Evolutionary conservation across 352 stramenopile genomes (phyloP).

Genomic region (Globisporangium paddicum): DNA sequence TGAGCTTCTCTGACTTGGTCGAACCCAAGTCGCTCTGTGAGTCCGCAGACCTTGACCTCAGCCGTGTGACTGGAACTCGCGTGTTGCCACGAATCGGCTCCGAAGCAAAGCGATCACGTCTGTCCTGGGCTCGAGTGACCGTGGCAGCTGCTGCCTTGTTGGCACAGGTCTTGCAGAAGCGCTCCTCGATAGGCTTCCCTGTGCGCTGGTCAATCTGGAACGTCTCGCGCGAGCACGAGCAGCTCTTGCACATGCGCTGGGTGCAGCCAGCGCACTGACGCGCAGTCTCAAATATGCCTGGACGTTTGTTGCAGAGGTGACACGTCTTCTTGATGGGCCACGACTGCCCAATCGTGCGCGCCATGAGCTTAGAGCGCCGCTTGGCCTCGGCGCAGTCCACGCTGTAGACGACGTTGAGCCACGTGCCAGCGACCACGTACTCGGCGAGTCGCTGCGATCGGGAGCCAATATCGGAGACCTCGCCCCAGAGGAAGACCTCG

Average conservation of each 20-base stretch:
- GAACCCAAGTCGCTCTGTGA: neutral
- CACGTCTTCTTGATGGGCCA: slow-evolving; percentile 1
- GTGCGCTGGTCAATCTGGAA: too few species aligned
- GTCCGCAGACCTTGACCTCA: slow-evolving; percentile 3
- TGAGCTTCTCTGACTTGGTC: neutral
- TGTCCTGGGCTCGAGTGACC: neutral
- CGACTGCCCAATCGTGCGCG: neutral
- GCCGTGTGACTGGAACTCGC: neutral
- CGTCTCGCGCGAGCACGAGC: too few species aligned
- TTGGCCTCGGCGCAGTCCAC: slow-evolving; percentile 9
- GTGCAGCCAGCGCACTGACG: slow-evolving; percentile 5
- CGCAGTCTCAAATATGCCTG: slow-evolving; percentile 6
- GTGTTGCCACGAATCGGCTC: neutral
- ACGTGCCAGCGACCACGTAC: slow-evolving; percentile 18
- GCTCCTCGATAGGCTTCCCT: too few species aligned
- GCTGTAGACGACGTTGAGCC: slow-evolving; percentile 16
- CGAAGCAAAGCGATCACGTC: neutral
- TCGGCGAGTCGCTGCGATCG: slow-evolving; percentile 9
- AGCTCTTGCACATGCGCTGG: slow-evolving; percentile 1
- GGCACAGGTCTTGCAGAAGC: slow-evolving; percentile 4
- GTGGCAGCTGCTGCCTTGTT: neutral
- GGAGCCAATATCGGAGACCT: slow-evolving; percentile 18
- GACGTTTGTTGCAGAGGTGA: slow-evolving; percentile 7
- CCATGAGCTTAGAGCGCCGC: neutral
- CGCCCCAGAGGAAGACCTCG: slow-evolving; percentile 29